These are phyloP conservation scores for Kuraishia molischiana DNA, from an alignment of 805 yeast species.

Conservation along the genomic window DNA sequence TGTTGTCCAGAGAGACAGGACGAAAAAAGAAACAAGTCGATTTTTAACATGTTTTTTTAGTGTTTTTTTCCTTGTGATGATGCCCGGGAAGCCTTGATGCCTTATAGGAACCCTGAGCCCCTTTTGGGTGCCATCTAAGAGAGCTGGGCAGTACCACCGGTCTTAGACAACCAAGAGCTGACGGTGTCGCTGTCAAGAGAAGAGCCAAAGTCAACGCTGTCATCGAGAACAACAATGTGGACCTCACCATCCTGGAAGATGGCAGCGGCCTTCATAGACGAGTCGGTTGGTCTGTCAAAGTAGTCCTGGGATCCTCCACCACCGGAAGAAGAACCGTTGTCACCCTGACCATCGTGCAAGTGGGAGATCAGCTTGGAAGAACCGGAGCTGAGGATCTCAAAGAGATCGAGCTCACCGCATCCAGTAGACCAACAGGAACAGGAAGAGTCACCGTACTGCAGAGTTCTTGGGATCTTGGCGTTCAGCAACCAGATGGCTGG, in stretches of 20 bases:
- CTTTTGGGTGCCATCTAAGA: no score
- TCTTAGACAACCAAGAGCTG: slow-evolving; percentile 39
- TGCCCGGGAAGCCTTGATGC: no score
- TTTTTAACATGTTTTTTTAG: no score
- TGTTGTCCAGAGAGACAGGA: no score
- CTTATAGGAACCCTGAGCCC: no score
- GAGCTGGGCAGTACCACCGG: slow-evolving; percentile 22
- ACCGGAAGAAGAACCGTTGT: slow-evolving; percentile 30
- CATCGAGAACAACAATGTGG: slow-evolving; percentile 53
- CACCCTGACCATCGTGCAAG: slow-evolving; percentile 78
- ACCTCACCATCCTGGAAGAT: slow-evolving; percentile 55
- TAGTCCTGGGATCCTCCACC: slow-evolving; percentile 88
- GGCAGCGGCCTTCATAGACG: slow-evolving; percentile 83
- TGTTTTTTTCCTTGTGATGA: no score
- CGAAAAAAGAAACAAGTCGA: no score
- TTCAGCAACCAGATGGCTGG: slow-evolving; percentile 97
- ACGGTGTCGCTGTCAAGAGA: slow-evolving; percentile 50
- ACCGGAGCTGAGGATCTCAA: slow-evolving; percentile 78
- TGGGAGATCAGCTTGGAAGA: slow-evolving; percentile 68
- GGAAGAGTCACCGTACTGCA: slow-evolving; percentile 75
- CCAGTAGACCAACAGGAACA: slow-evolving; percentile 98
- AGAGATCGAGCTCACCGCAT: slow-evolving; percentile 95
- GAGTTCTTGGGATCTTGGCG: slow-evolving; percentile 93
- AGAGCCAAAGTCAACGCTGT: slow-evolving; percentile 35
- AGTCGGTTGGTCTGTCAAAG: slow-evolving; percentile 73